Evolutionary conservation across 352 stramenopile species (phyloP), one percentile per base, ranked within the genome.

Genomic region (Pythium myriotylum): DNA sequence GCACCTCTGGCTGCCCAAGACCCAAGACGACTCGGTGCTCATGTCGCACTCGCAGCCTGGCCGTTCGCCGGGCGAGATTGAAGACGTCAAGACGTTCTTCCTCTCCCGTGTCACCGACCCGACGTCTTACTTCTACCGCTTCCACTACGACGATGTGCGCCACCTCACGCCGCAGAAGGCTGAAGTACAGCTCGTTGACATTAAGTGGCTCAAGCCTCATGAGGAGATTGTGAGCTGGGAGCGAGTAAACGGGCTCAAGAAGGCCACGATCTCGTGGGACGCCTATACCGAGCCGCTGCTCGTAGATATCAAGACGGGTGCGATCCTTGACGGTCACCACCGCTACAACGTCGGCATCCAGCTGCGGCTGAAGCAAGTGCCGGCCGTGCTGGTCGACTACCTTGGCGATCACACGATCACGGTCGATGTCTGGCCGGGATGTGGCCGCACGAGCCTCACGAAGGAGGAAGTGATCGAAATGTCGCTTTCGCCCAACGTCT

Each of bases 121-220:
- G 48, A 93, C 86, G 43, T 95, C 86, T 22, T 95, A 93, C 68
- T 95, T 95, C 66, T 95, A 85, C 53, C 78, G 79, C 50, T 95
- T 92, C 65, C 85, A 82, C 55, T 89, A 79, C 45, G 84, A 93
- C 56, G 72, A 89, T 46, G 59, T 73, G 24, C 68, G 76, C 8
- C 81, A 91, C 60, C 68, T 91, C 49, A 74, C 70, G 29, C 84
- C 84, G 8, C 74, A 89, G 63, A 92, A 93, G 51, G 79, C 80
- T 3, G 70, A 91, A 43, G 86, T 95, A 48, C 79, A 92, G 58
- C 83, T 95, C 22, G 86, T 95, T 7, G 79, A 91, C 40, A 73
- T 95, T 20, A 40, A 77, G 19, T 95, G 86, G 86, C 81, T 95
- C 32, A 93, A 95, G 59, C 78, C 86, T 3, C 86, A 95, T 59